phyloP scores from a whole-genome alignment of 768 basidiomycete genomes.

The Sutorius australiensis region DNA sequence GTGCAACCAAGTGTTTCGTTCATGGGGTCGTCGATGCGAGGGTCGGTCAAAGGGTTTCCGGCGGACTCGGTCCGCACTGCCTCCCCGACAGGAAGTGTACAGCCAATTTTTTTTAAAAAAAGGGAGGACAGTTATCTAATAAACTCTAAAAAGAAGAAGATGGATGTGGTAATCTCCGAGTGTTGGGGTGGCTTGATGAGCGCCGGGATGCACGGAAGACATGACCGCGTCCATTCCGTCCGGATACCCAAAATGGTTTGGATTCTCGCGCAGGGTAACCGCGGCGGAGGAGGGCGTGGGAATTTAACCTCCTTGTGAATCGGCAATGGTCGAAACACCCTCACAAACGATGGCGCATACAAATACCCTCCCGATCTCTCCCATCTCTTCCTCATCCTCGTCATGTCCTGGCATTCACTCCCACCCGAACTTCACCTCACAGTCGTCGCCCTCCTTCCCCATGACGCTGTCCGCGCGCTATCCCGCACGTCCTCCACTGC shows the following conservation, averaged over 20 bases:
- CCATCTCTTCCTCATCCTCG: background rate
- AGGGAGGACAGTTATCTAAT: background rate
- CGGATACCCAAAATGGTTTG: conserved; percentile 9
- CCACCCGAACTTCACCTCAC: conserved; percentile 65
- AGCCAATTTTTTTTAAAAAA: background rate
- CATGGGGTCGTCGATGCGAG: background rate
- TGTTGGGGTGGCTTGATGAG: background rate
- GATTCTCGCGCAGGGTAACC: conserved; percentile 14
- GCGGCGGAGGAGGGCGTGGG: conserved; percentile 6
- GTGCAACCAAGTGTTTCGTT: background rate
- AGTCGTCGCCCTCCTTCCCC: conserved; percentile 48
- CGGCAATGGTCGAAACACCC: conserved; percentile 11
- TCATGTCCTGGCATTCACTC: conserved; percentile 49
- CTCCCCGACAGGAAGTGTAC: background rate
- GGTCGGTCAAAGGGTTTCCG: background rate
- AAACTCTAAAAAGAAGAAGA: background rate
- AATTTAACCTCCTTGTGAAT: conserved; percentile 16
- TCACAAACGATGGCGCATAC: conserved; percentile 15
- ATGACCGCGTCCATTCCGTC: conserved; percentile 15
- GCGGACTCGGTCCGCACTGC: background rate
- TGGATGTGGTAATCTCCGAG: background rate
- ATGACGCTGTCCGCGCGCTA: conserved; percentile 43
- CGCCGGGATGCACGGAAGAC: conserved; percentile 17
- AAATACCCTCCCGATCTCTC: background rate
- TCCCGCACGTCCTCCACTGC: conserved; percentile 47